Base-by-base conservation (phyloP, 2,329 filamentous ascomycete genomes). In the Lecanicillium sp. region DNA sequence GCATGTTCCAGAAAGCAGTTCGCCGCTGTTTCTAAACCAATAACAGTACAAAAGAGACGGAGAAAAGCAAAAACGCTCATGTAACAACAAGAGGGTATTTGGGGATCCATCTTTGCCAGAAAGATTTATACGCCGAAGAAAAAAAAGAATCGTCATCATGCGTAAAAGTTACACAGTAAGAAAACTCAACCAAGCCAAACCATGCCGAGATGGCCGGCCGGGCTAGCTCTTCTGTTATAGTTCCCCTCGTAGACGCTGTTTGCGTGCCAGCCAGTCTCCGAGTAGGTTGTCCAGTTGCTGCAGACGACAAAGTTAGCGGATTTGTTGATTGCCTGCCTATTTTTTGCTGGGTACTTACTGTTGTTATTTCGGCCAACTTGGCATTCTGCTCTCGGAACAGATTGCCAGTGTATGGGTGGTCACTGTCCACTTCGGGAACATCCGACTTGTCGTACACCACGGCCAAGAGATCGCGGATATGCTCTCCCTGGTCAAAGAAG, bases 361-460 rank as follows among this genome's bases (percentile, higher is more conserved):
- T 83, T 43, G 86, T 90, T 62, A 98, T 89, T 56, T 92, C 86
- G 37, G 83, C 82, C 54, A 96, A 63, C 54, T 83, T 83, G 48
- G 83, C 85, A 54, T 87, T 89, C 61, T 95, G 86, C 55, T 94
- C 85, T 35, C 79, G 80, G 65, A 94, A 96, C 39, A 96, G 65
- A 16, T 79, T 76, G 12, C 78, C 78, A 36, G 84, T 86, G 32
- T 94, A 71, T 0, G 90, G 90, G 58, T 96, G 89, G 41, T 95
- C 86, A n/a, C 76, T 73, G 2, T 83, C 78, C 7, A 83, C 85
- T 14, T 87, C 84, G 30, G 79, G 74, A 13, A 94, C 80, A 43
- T 89, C 85, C 12, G 80, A 84, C 58, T 89, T 95, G 62, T 96
- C 89, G 55, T 95, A 89, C 19, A 98, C 87, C 44, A 98, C 84